Percentiles rank a stretch among this genome's conserved stretches.
Conservation (phyloP, 2,329 filamentous ascomycete species). For the Venturia nashicola region DNA sequence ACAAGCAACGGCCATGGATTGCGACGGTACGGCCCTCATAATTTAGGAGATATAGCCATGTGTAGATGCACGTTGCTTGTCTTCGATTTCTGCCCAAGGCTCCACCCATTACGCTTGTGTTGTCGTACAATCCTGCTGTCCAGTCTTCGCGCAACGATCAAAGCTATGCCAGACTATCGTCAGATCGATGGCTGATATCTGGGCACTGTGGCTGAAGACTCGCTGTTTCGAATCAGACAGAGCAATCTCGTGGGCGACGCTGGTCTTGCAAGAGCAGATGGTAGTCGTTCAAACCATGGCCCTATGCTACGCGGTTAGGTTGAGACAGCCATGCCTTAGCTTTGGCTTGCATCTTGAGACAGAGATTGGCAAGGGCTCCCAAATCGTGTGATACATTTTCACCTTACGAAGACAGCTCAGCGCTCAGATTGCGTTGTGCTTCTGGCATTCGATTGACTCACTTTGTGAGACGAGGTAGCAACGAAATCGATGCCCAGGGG, state of each 20-base stretch:
- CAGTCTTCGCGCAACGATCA: neutral
- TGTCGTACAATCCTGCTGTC: neutral
- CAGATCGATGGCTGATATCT: conserved; percentile 1
- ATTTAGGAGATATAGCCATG: neutral
- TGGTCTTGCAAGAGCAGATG: neutral
- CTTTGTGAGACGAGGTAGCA: neutral
- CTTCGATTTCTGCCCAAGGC: neutral
- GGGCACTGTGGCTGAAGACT: neutral
- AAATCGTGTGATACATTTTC: neutral
- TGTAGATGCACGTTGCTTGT: neutral
- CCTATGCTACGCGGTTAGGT: neutral
- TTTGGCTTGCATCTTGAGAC: neutral
- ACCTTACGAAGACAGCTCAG: neutral
- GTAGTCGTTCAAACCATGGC: neutral
- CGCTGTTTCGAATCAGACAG: neutral
- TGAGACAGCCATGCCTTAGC: neutral
- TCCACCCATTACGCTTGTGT: neutral
- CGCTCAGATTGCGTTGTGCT: neutral
- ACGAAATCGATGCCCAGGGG: neutral
- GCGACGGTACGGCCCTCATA: neutral
- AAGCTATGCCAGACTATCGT: neutral
- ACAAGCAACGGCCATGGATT: neutral
- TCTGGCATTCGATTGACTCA: neutral
- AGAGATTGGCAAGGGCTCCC: neutral
- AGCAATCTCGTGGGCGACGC: neutral